Percentiles rank a stretch among this genome's conserved stretches.
Evolutionary conservation across 768 basidiomycete genomes (phyloP).

Genomic region (Suillus cothurnatus): DNA sequence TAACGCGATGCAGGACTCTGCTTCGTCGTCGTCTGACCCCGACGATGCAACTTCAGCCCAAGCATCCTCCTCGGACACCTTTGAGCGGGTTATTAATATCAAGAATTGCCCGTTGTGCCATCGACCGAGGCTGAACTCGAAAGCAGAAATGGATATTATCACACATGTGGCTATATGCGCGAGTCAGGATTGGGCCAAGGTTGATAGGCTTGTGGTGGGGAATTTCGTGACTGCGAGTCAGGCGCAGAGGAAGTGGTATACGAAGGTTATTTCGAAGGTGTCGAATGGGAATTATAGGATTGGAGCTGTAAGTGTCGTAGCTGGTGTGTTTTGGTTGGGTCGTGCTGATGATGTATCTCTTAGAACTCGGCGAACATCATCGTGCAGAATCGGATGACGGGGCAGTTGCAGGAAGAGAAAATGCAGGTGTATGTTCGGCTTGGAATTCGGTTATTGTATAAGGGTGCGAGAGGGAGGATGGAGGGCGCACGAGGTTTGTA

Average conservation of each 20-base stretch:
- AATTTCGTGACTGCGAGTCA: slow-evolving; percentile 94
- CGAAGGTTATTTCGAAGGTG: slow-evolving; percentile 85
- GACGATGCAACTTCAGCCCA: slow-evolving; percentile 38
- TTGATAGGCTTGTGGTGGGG: slow-evolving; percentile 88
- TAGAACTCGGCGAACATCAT: slow-evolving; percentile 98
- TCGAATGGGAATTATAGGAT: slow-evolving; percentile 86
- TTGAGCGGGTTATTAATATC: slow-evolving; percentile 93
- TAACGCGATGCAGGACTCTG: slow-evolving; percentile 35
- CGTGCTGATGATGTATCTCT: not conserved
- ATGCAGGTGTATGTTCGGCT: slow-evolving; percentile 95
- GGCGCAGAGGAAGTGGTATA: slow-evolving; percentile 97
- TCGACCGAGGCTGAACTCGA: slow-evolving; percentile 78
- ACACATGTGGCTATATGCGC: slow-evolving; percentile 98
- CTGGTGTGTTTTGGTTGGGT: slow-evolving; percentile 3
- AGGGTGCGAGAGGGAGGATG: slow-evolving; percentile 87
- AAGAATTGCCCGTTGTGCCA: slow-evolving; percentile 95
- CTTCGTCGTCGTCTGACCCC: slow-evolving; percentile 50
- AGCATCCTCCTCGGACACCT: slow-evolving; percentile 32
- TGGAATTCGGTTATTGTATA: slow-evolving; percentile 91
- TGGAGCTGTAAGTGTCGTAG: slow-evolving; percentile 68
- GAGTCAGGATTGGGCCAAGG: slow-evolving; percentile 86
- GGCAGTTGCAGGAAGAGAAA: slow-evolving; percentile 95
- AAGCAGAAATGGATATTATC: slow-evolving; percentile 92
- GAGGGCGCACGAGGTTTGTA: slow-evolving; percentile 80
- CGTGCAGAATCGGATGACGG: slow-evolving; percentile 91